Conservation (phyloP, 345 rosid genomes). For the Durio zibethinus region DNA sequence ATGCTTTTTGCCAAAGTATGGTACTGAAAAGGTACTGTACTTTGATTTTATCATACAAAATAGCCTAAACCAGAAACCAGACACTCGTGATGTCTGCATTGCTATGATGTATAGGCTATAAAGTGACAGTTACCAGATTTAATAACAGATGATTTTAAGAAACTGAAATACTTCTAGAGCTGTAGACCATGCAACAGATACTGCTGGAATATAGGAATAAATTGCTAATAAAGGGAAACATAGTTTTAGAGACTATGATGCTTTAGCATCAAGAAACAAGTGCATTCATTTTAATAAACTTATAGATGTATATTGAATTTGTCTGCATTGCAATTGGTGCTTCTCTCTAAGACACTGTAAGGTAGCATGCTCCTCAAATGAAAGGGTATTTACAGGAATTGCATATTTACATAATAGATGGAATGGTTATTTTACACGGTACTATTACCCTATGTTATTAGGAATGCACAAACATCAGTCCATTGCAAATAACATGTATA, state of each 20-base stretch:
- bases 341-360: neutral
- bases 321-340: no score
- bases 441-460: neutral
- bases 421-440: neutral
- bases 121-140: neutral
- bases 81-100: neutral
- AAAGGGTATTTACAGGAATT: neutral
- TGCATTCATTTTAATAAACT: neutral
- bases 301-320: neutral
- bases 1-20: no score
- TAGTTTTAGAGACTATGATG: neutral
- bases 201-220: neutral
- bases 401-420: neutral
- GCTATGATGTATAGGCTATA: neutral
- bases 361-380: neutral
- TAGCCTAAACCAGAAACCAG: no score
- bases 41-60: neutral
- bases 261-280: neutral
- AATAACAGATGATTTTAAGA: neutral
- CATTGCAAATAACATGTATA: neutral
- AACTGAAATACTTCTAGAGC: neutral
- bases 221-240: neutral
- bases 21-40: neutral
- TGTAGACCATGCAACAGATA: neutral
- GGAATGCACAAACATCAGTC: neutral